Evolutionary conservation across 108 stramenopile species (phyloP).

Genomic region (Skeletonema costatum): DNA sequence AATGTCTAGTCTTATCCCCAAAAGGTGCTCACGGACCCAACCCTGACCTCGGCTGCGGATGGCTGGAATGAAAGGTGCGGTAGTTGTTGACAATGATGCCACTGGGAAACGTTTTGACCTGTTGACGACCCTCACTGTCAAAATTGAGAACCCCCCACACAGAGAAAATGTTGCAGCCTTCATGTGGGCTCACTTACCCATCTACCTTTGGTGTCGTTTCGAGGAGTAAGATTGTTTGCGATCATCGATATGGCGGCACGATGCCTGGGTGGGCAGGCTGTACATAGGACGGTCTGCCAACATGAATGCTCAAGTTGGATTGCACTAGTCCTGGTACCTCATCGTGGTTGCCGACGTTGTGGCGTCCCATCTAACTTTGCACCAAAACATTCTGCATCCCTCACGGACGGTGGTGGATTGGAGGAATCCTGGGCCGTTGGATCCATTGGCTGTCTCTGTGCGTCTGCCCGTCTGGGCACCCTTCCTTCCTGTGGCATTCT

Average conservation of each 20-base stretch:
- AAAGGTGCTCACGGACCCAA: conserved; percentile 99
- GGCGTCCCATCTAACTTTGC: conserved; percentile 98
- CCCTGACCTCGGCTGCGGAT: conserved; percentile 96
- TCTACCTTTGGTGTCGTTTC: conserved; percentile 98
- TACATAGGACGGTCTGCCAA: conserved; percentile 99
- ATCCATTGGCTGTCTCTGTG: conserved; percentile 97
- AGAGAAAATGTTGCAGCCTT: conserved; percentile 92
- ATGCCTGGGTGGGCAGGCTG: conserved; percentile 95
- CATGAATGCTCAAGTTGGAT: conserved; percentile 99
- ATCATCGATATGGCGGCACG: conserved; percentile 89
- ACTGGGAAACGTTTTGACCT: conserved; percentile 96
- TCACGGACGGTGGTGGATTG: conserved; percentile 99
- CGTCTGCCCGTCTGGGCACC: conserved; percentile 95
- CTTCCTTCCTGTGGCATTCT: conserved; percentile 96
- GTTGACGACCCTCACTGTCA: conserved; percentile 87
- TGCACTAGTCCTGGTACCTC: conserved; percentile 94
- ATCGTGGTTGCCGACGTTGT: conserved; percentile 99
- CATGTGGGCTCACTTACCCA: conserved; percentile 99
- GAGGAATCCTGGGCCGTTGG: conserved; percentile 99
- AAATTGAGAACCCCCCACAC: conserved; percentile 95
- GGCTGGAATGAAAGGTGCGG: conserved; percentile 97
- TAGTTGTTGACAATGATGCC: conserved; percentile 94
- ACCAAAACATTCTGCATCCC: conserved; percentile 99
- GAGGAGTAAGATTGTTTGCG: conserved; percentile 95
- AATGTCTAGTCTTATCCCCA: conserved; percentile 98